Base-by-base conservation (phyloP, 176 grass and related monocot genomes). In the Raddia distichophylla region DNA sequence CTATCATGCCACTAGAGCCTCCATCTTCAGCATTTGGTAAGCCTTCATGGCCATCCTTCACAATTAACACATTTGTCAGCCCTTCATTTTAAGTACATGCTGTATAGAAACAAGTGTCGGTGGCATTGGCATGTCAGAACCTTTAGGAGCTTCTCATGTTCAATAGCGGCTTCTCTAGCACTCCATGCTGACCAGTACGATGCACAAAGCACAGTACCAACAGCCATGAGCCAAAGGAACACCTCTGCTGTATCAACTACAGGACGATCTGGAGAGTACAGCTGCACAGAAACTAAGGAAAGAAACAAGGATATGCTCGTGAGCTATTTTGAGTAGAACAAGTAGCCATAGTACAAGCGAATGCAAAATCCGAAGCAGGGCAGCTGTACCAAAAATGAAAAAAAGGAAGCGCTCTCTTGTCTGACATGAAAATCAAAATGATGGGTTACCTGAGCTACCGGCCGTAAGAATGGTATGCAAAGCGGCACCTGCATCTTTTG, bases 221-320 rank as follows among this genome's bases (percentile, higher is more conserved):
- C 86, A 63, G 95, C 95, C 95, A 98, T 98, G 67, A 98, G 88
- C 95, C 95, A 98, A 13, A 98, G 92, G 87, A 98, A 98, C 2
- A 94, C 95, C 81, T 98, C 95, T 7, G 95, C 95, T 3, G 90
- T 93, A 85, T 98, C 95, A 7, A 98, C 92, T 48, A 85, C 80
- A 10, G 95, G 95, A 37, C 95, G 92, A 77, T 94, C 90, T 73
- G 95, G 95, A 83, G 95, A 98, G 71, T 98, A 98, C 12, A 94
- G 69, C 84, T 93, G 88, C 64, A 94, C 90, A 69, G 90, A 83
- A 77, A 98, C 92, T 98, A 87, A 51, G 60, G 37, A 22, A 77
- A 84, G 35, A 81, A 48, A 69, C 27, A 49, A 80, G 50, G 68
- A 32, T 83, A 83, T 85, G 44, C 46, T 60, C 78, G 47, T 45